phyloP scores from a whole-genome alignment of 345 rosid species.

The Gossypium sturtianum region DNA sequence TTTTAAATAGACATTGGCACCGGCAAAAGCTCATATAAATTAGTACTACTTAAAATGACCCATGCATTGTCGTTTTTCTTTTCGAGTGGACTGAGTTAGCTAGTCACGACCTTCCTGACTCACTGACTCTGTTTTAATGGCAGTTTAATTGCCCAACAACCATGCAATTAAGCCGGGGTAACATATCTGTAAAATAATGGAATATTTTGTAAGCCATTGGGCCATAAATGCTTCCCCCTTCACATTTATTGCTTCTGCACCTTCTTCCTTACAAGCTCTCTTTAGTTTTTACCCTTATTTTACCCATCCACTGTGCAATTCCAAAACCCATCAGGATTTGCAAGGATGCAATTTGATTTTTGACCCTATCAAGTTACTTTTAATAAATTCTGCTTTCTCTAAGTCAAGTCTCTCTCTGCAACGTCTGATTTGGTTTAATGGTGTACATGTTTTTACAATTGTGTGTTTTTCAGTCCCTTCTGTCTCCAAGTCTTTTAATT shows the following conservation, averaged over 20 bases:
- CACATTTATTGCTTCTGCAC: not conserved
- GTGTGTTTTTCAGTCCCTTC: too few species aligned
- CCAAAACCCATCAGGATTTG: too few species aligned
- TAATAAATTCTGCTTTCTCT: too few species aligned
- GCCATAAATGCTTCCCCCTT: not conserved
- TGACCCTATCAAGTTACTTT: too few species aligned
- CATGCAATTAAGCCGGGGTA: not conserved
- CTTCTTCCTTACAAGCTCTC: not conserved
- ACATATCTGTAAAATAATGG: not conserved
- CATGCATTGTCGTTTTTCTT: too few species aligned
- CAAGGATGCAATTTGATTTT: too few species aligned
- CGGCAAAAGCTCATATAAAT: too few species aligned
- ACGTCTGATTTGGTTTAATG: too few species aligned
- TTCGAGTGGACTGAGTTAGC: not conserved
- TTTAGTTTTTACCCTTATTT: not conserved
- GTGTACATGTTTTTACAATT: too few species aligned
- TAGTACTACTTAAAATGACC: not conserved
- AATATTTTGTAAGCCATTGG: not conserved
- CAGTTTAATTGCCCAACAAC: conserved; percentile 10
- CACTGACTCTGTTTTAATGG: not conserved
- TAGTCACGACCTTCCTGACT: not conserved
- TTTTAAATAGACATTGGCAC: not conserved
- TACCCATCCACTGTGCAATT: too few species aligned
- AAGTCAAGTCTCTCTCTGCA: too few species aligned
- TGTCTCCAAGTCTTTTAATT: too few species aligned